Conservation (phyloP, 2,329 filamentous ascomycete species). For the Fusarium falciforme region DNA sequence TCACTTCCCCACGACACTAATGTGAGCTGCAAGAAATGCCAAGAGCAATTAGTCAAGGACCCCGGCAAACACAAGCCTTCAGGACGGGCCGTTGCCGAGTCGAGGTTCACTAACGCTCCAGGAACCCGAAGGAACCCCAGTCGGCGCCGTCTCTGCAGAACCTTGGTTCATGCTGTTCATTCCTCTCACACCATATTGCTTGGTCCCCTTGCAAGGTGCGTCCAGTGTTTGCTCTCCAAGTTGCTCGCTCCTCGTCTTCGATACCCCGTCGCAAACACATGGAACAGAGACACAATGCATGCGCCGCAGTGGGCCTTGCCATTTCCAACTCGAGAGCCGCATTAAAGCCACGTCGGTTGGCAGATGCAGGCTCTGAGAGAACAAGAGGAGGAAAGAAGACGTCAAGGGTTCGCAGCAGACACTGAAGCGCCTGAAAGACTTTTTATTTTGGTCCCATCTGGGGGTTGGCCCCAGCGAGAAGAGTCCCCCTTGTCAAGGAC, state of each 20-base stretch:
- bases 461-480: constrained; percentile 12
- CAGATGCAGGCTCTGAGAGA: constrained; percentile 41
- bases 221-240: background rate
- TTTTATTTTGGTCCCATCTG: constrained; percentile 16
- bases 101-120: constrained; percentile 13
- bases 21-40: constrained; percentile 40
- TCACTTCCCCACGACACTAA: constrained; percentile 26
- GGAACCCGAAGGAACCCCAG: constrained; percentile 1
- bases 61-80: constrained; percentile 27
- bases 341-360: constrained; percentile 42
- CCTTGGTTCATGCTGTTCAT: constrained; percentile 9
- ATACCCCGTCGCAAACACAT: constrained; percentile 4
- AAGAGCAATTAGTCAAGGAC: constrained; percentile 27
- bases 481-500: constrained; percentile 33
- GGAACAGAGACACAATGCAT: constrained; percentile 22
- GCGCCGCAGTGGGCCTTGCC: constrained; percentile 29
- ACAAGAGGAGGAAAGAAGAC: constrained; percentile 37
- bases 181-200: constrained; percentile 13
- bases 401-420: constrained; percentile 14
- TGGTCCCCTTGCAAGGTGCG: background rate
- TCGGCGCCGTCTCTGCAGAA: background rate
- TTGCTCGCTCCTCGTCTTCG: constrained; percentile 1
- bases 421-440: constrained; percentile 14
- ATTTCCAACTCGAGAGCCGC: constrained; percentile 35
- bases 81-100: constrained; percentile 28